Evolutionary conservation across 2,329 filamentous ascomycete species (phyloP).

Genomic region (Penicillium sp.): DNA sequence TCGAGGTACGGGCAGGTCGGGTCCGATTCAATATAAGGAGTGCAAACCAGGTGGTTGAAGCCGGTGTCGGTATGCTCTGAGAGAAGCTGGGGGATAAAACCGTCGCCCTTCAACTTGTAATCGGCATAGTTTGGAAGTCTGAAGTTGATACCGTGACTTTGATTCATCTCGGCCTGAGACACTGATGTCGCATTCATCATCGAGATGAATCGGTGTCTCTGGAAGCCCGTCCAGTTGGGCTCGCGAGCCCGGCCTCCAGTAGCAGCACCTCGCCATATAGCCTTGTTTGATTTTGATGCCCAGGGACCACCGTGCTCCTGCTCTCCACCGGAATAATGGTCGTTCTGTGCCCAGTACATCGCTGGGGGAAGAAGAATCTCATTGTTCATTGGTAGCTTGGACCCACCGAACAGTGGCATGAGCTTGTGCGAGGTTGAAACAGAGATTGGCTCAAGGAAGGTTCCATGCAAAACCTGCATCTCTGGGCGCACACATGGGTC

Average conservation of each 20-base stretch:
- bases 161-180: conserved; percentile 45
- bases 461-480: conserved; percentile 48
- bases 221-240: conserved; percentile 68
- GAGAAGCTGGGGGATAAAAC: conserved; percentile 42
- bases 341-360: conserved; percentile 50
- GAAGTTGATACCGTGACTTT: conserved; percentile 32
- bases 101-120: conserved; percentile 40
- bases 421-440: conserved; percentile 45
- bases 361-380: conserved; percentile 52
- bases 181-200: conserved; percentile 69
- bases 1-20: conserved; percentile 49
- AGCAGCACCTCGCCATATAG: conserved; percentile 51
- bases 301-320: conserved; percentile 39
- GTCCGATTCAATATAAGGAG: conserved; percentile 32
- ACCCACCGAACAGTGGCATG: conserved; percentile 51
- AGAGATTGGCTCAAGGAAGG: conserved; percentile 50
- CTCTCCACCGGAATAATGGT: conserved; percentile 44
- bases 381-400: conserved; percentile 52
- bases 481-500: conserved; percentile 48
- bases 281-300: conserved; percentile 41
- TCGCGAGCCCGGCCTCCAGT: conserved; percentile 47
- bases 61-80: conserved; percentile 41
- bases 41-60: conserved; percentile 47
- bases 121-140: conserved; percentile 38
- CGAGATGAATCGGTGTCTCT: conserved; percentile 70